A percentile compares a stretch with the other conserved stretches of the same genome.
phyloP scores from a whole-genome alignment of 2,329 filamentous ascomycete genomes.

The Phaeophleospora eucalypticola region DNA sequence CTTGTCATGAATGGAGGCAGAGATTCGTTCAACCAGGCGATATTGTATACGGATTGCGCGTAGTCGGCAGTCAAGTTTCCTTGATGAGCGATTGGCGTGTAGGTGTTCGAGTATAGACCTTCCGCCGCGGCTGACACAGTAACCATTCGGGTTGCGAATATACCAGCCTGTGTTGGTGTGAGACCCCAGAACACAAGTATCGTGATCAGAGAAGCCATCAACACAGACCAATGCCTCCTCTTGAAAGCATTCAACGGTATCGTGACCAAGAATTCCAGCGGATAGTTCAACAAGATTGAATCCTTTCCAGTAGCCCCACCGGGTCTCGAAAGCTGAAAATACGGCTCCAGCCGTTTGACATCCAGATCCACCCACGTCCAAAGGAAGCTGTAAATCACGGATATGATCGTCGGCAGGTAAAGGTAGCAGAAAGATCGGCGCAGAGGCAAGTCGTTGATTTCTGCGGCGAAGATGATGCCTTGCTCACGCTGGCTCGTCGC shows the following conservation, averaged over 20 bases:
- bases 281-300: slow-evolving; percentile 54
- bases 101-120: slow-evolving; percentile 17
- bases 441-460: slow-evolving; percentile 37
- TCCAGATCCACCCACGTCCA: slow-evolving; percentile 61
- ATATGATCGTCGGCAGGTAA: slow-evolving; percentile 52
- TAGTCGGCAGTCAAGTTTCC: slow-evolving; percentile 35
- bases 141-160: slow-evolving; percentile 40
- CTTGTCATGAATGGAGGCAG: slow-evolving; percentile 43
- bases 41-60: slow-evolving; percentile 45
- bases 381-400: slow-evolving; percentile 52
- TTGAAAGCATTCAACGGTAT: slow-evolving; percentile 41
- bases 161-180: slow-evolving; percentile 54
- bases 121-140: neutral
- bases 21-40: slow-evolving; percentile 45
- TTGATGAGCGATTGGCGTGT: slow-evolving; percentile 32
- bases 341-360: slow-evolving; percentile 57
- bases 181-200: slow-evolving; percentile 53
- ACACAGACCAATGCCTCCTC: slow-evolving; percentile 49
- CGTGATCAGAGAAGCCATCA: slow-evolving; percentile 46
- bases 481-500: slow-evolving; percentile 38
- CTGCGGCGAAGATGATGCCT: slow-evolving; percentile 40
- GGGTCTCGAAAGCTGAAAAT: slow-evolving; percentile 51
- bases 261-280: slow-evolving; percentile 45
- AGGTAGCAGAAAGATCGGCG: slow-evolving; percentile 41
- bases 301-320: slow-evolving; percentile 43